Evolutionary conservation across 148 eudicot genomes (phyloP), one percentile per base, ranked within the genome.

Genomic region (Vaccinium vitisidaea): DNA sequence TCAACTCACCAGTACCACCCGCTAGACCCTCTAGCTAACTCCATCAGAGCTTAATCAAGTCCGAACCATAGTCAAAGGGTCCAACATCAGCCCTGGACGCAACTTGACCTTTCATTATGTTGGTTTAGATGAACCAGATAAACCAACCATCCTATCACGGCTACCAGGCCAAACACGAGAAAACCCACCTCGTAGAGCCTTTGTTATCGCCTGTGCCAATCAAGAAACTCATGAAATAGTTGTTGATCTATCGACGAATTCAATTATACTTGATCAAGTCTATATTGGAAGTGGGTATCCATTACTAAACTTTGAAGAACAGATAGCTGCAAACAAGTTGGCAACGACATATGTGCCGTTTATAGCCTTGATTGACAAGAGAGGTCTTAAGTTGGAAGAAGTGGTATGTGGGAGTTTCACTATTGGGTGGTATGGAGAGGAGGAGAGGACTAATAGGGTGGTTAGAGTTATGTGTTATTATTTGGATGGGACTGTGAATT

Each of bases 391-490:
- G 49, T 0, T 88, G 32, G 86, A 88, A n/a, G 90, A 91, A 69
- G 79, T 89, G 0, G 74, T 89, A 15, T 91, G 95, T 52, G 50
- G 46, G 39, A 54, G 84, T 59, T 90, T 84, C 39, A 67, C 77
- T 4, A 65, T 91, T 4, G 93, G 92, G 18, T 93, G 95, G 92
- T 91, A 6, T 23, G 92, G 95, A 25, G 90, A 90, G 77, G 70
- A 77, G 8, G 77, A 55, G 61, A 78, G 70, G 63, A 84, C 43
- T 21, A 48, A 80, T 0, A 87, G 90, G 80, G n/a, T 83, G 21
- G 88, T 91, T 25, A 86, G 52, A 80, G 90, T 89, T 3, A 71
- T 83, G 89, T 87, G 90, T 27, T 87, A 86, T 56, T 91, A 87
- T 63, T 21, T 84, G 25, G 88, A 88, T 25, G 90, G 89, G 18